Base-by-base conservation (phyloP, 352 stramenopile genomes). In the Phytopythium kandeliae region DNA sequence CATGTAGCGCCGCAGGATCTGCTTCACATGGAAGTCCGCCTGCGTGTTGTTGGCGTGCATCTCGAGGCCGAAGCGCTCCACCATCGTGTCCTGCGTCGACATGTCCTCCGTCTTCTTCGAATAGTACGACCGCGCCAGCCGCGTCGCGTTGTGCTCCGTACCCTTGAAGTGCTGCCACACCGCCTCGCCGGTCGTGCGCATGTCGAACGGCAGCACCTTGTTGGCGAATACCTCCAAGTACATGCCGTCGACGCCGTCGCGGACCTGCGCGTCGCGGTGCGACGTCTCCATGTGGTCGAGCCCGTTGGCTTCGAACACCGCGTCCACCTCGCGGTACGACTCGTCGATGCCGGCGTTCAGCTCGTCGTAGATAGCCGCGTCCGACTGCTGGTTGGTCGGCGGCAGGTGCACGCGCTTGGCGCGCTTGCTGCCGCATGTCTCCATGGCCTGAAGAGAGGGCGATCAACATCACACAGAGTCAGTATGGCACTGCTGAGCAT, bases 11-110 rank as follows among this genome's bases (percentile, higher is more conserved):
- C 71, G 71, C n/a, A 84, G 42, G 48, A 88, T 69, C 43, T 86
- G 71, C 54, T 83, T 72, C 22, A 83, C 68, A 15, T 64, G 65
- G 46, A 86, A 77, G 40, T 75, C 58, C 1, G 67, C 73, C 25
- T 60, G 66, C 22, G 63, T 85, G 55, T 69, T 72, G 42, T 75
- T 75, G 10, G 59, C 70, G 15, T 72, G 48, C 16, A 85, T 50
- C 60, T 88, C 77, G n/a, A 85, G 52, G 21, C 71, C 69, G 51
- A 82, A 79, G 48, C 76, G 65, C 43, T 86, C 74, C 34, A 81
- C 58, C 22, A 85, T 67, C 19, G 70, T 86, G 51, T 86, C 73
- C 28, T 31, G 28, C 28, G 28, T 31, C 28, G 28, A 31, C 28
- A 31, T 31, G 36, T 56, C 36, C 65, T 74, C 38, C 17, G 26